phyloP scores from a whole-genome alignment of 75 land plant genomes.

The Chamaecyparis obtusa region DNA sequence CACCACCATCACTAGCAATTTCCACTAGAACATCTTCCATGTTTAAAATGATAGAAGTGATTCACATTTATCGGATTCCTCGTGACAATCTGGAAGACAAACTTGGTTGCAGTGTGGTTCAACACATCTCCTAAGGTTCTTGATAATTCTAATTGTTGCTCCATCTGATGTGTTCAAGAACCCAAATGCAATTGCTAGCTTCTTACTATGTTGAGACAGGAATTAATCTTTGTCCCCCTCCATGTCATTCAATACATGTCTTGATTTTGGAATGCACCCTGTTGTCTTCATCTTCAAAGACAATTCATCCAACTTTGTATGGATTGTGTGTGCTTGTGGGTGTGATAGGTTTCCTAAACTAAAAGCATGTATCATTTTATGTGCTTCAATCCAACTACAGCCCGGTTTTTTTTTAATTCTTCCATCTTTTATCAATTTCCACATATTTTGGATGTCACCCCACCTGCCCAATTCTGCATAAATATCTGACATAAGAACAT shows the following conservation, averaged over 20 bases:
- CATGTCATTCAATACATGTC: not conserved
- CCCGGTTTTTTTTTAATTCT: not conserved
- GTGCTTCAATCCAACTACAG: not conserved
- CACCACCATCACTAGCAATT: not conserved
- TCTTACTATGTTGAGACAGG: not conserved
- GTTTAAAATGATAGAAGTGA: not conserved
- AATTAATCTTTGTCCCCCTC: not conserved
- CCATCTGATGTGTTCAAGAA: not conserved
- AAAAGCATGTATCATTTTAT: not conserved
- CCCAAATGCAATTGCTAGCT: not conserved
- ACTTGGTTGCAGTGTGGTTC: not conserved
- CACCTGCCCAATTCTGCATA: not conserved
- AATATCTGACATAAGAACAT: not conserved
- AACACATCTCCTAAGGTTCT: not conserved
- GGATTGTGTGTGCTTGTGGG: not conserved
- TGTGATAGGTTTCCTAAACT: not conserved
- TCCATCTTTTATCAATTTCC: not conserved
- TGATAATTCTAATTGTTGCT: not conserved
- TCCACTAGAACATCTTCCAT: not conserved
- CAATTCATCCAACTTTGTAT: not conserved
- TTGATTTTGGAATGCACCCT: not conserved
- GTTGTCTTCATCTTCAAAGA: not conserved
- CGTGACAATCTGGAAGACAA: not conserved
- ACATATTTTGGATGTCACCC: not conserved
- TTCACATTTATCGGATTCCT: not conserved